These are phyloP conservation scores for Limonomyces culmigenus DNA, from an alignment of 1,284 basidiomycete species.

Conservation along the genomic window DNA sequence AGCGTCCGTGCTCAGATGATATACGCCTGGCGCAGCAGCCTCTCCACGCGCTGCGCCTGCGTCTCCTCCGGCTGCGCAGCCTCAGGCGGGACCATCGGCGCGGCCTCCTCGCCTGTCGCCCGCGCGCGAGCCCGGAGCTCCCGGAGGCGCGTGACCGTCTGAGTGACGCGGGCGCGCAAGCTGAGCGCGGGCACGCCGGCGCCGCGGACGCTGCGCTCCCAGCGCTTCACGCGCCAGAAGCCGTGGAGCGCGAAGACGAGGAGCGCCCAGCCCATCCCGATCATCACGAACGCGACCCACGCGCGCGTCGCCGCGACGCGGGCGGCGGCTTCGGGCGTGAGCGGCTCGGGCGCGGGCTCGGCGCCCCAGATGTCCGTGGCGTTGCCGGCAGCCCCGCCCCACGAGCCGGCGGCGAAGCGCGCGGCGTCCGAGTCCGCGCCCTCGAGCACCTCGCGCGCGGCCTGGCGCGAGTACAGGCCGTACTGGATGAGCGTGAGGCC, in stretches of 20 bases:
- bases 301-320: conserved; percentile 28
- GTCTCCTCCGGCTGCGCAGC: too few species aligned
- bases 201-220: conserved; percentile 42
- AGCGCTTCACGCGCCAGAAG: conserved; percentile 75
- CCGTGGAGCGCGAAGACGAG: conserved; percentile 64
- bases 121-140: too few species aligned
- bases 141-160: too few species aligned
- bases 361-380: conserved; percentile 7
- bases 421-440: conserved; percentile 2
- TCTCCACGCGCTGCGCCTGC: too few species aligned
- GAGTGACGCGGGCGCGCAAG: too few species aligned
- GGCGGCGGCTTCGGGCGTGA: conserved; percentile 18
- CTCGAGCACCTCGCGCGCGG: conserved; percentile 2
- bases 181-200: too few species aligned
- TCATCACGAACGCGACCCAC: conserved; percentile 82
- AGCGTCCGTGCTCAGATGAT: too few species aligned
- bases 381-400: conserved; percentile 3
- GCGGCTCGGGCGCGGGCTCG: conserved; percentile 8
- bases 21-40: too few species aligned
- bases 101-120: too few species aligned
- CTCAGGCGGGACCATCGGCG: too few species aligned
- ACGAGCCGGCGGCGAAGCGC: background rate
- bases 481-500: conserved; percentile 91
- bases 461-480: conserved; percentile 42
- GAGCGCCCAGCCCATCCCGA: conserved; percentile 89